phyloP scores from a whole-genome alignment of 371 early-diverging fungal genomes.

The Scutellospora calospora region DNA sequence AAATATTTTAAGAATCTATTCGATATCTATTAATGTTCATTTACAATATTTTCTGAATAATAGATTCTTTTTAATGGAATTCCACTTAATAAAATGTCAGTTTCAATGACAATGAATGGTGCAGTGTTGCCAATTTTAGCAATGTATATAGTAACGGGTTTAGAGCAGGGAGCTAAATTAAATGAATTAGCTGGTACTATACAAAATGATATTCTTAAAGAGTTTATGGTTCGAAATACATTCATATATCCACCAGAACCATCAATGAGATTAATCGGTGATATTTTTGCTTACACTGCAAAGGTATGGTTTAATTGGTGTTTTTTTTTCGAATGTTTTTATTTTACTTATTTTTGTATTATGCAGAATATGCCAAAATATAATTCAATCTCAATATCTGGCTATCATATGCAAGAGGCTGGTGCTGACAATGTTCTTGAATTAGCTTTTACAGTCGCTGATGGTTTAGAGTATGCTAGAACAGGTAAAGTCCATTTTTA shows the following conservation, averaged over 20 bases:
- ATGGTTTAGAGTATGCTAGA: conserved; percentile 83
- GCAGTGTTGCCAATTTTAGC: conserved; percentile 88
- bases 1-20: neutral
- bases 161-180: conserved; percentile 84
- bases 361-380: conserved; percentile 85
- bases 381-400: conserved; percentile 91
- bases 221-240: conserved; percentile 92
- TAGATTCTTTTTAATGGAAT: conserved; percentile 85
- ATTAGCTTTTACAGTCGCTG: conserved; percentile 88
- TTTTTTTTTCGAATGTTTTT: neutral
- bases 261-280: conserved; percentile 86
- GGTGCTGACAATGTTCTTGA: conserved; percentile 87
- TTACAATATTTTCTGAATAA: neutral
- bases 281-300: conserved; percentile 87
- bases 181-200: conserved; percentile 85
- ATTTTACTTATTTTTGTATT: neutral
- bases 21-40: conserved; percentile 6
- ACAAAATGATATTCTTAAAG: conserved; percentile 91
- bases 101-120: conserved; percentile 94
- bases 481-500: conserved; percentile 51
- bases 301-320: conserved; percentile 49
- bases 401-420: conserved; percentile 92
- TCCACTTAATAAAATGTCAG: conserved; percentile 86
- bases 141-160: conserved; percentile 88
- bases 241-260: conserved; percentile 90